Base-by-base conservation (phyloP, 371 early-diverging fungal genomes). In the Choanephora cucurbitarum region DNA sequence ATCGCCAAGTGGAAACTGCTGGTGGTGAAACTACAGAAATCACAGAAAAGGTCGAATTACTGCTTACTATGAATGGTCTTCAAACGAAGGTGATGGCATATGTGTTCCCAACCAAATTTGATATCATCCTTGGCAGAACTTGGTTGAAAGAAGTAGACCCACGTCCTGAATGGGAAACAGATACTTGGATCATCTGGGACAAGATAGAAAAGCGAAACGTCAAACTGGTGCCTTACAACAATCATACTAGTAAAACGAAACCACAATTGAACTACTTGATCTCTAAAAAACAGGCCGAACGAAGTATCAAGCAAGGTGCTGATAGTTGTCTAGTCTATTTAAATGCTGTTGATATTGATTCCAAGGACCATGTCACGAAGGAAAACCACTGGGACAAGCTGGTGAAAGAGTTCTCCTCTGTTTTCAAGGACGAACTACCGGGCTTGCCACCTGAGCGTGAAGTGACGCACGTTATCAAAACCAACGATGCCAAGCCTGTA, bases 361-460 rank as follows among this genome's bases (percentile, higher is more conserved):
- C 7, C 18, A 17, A n/a, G 19, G 2, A 18, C 3, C 43, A 17
- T 24, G 17, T 23, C 15, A 2, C 8, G 11, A 22, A 37, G 21
- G 40, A 54, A 3, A 13, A 10, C 18, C 31, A 21, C 3, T 48
- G 37, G 47, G 8, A 46, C 15, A 22, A 37, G 3, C 10, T 50
- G 17, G 39, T 50, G 5, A 19, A 32, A 13, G 37, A 55, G 13
- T 55, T 40, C 13, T 15, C 32, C 19, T 9, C 10, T 32, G 53
- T 55, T 5, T 55, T 47, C 28, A 21, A 33, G 17, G 49, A 48
- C 11, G 15, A n/a, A 2, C 28, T 55, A 14, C 23, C 39, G 3
- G 56, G 41, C 4, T 6, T 55, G 7, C 56, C 56, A n/a, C 56
- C 48, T 8, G 19, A 37, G n/a, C 22, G 47, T n/a, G 40, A 19